Conservation (phyloP, 1,284 basidiomycete species). For the Ganoderma meredithae region DNA sequence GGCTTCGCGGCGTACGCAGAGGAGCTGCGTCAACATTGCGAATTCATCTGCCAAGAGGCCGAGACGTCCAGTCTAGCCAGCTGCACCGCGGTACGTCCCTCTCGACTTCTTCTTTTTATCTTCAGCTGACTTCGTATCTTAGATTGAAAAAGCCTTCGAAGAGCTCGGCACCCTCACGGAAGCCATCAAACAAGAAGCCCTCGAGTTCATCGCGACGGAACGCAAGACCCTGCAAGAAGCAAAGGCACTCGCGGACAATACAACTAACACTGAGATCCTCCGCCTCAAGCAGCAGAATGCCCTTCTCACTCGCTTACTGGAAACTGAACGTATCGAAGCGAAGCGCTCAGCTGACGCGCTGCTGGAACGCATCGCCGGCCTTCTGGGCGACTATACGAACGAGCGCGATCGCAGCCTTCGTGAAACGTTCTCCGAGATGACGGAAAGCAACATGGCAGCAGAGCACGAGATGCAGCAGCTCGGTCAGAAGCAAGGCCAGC, state of each 20-base stretch:
- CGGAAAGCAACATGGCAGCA: slow-evolving; percentile 62
- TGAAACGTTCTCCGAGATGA: slow-evolving; percentile 62
- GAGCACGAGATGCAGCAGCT: slow-evolving; percentile 59
- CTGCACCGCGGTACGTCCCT: slow-evolving; percentile 49
- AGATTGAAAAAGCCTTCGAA: slow-evolving; percentile 63
- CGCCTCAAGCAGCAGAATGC: slow-evolving; percentile 79
- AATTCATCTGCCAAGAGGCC: slow-evolving; percentile 55
- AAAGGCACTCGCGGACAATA: slow-evolving; percentile 57
- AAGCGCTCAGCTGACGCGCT: slow-evolving; percentile 76
- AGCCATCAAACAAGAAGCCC: slow-evolving; percentile 63
- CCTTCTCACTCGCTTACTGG: slow-evolving; percentile 67
- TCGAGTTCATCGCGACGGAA: slow-evolving; percentile 64
- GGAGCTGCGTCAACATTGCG: slow-evolving; percentile 55
- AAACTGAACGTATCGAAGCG: slow-evolving; percentile 70
- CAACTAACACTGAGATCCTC: slow-evolving; percentile 66
- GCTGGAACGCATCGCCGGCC: slow-evolving; percentile 71
- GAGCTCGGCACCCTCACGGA: slow-evolving; percentile 65
- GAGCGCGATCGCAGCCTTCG: slow-evolving; percentile 75
- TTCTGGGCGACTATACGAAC: slow-evolving; percentile 75
- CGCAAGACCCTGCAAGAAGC: slow-evolving; percentile 58
- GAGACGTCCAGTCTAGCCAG: slow-evolving; percentile 51
- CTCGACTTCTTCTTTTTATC: not conserved
- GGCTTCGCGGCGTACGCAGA: slow-evolving; percentile 64
- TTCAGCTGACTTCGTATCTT: slow-evolving; percentile 13
- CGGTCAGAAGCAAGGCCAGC: slow-evolving; percentile 54